phyloP scores from a whole-genome alignment of 306 rosid species.

The Cicer chorassanicum region DNA sequence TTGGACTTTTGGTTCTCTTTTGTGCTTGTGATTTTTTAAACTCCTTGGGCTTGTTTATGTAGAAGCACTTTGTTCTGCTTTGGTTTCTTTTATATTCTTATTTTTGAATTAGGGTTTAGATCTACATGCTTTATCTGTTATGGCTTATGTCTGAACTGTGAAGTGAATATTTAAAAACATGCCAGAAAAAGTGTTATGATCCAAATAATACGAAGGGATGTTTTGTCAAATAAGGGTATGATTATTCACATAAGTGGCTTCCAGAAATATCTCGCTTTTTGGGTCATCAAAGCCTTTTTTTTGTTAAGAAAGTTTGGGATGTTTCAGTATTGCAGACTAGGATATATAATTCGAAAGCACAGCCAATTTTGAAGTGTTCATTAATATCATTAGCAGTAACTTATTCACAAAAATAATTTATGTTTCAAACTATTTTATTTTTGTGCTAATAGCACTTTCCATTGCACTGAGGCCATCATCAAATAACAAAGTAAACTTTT shows the following conservation, averaged over 20 bases:
- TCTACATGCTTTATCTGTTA: slow-evolving; percentile 9
- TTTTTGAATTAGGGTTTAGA: slow-evolving; percentile 3
- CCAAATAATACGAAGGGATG: background rate
- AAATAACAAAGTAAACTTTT: background rate
- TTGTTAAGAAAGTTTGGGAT: slow-evolving; percentile 9
- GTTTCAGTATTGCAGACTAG: background rate
- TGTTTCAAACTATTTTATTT: slow-evolving; percentile 1
- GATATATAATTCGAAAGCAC: background rate
- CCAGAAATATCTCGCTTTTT: slow-evolving; percentile 6
- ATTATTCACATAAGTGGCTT: background rate
- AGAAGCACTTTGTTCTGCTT: background rate
- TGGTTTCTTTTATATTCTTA: background rate
- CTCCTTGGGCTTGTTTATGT: slow-evolving; percentile 20
- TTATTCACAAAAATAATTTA: background rate
- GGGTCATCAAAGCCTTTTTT: background rate
- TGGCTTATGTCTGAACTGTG: background rate
- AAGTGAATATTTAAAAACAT: slow-evolving; percentile 19
- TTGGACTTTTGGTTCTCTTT: slow-evolving; percentile 19
- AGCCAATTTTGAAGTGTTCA: slow-evolving; percentile 14
- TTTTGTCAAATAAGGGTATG: slow-evolving; percentile 4
- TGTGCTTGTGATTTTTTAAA: slow-evolving; percentile 18
- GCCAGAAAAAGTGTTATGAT: slow-evolving; percentile 25
- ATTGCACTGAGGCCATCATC: background rate
- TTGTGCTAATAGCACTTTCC: slow-evolving; percentile 15
- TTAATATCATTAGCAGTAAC: slow-evolving; percentile 1